A percentile compares a stretch with the other conserved stretches of the same genome.
Conservation (phyloP, 2,329 filamentous ascomycete genomes). For the Trichoderma citrinoviride region DNA sequence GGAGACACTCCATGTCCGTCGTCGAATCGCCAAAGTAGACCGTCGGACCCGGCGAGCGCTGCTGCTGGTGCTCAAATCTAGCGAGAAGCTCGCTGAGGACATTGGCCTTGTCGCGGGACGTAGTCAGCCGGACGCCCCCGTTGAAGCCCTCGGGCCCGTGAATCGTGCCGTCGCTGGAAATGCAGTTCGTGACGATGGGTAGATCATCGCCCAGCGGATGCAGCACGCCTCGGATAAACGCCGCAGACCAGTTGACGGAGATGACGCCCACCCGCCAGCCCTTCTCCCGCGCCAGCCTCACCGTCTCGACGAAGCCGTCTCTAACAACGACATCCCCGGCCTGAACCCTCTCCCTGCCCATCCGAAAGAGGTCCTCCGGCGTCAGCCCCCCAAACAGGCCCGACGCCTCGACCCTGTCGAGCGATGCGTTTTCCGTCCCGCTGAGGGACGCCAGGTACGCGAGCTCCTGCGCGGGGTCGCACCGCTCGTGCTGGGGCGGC, state of each 20-base stretch:
- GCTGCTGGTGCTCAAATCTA: not conserved
- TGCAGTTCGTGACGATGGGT: conserved; percentile 45
- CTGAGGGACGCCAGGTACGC: conserved; percentile 44
- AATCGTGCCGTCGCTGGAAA: conserved; percentile 40
- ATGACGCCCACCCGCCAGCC: conserved; percentile 45
- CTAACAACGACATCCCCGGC: conserved; percentile 37
- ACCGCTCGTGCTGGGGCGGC: conserved; percentile 35
- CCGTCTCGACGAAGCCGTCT: conserved; percentile 40
- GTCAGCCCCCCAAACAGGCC: conserved; percentile 46
- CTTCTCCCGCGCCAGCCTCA: conserved; percentile 28
- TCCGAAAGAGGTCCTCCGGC: conserved; percentile 34
- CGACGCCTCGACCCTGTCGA: conserved; percentile 43
- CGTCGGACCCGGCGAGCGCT: conserved; percentile 17
- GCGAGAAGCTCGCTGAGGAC: conserved; percentile 29
- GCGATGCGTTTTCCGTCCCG: conserved; percentile 46
- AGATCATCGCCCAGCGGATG: conserved; percentile 30
- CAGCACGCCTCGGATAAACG: conserved; percentile 48
- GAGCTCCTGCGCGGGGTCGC: conserved; percentile 40
- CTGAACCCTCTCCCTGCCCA: conserved; percentile 39
- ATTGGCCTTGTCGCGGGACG: conserved; percentile 45
- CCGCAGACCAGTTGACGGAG: conserved; percentile 52
- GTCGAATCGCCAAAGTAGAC: conserved; percentile 56
- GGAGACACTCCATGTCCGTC: conserved; percentile 55
- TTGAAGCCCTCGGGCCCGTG: conserved; percentile 38
- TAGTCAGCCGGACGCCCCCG: conserved; percentile 30